phyloP scores from a whole-genome alignment of 805 yeast species.

The Millerozyma acaciae region DNA sequence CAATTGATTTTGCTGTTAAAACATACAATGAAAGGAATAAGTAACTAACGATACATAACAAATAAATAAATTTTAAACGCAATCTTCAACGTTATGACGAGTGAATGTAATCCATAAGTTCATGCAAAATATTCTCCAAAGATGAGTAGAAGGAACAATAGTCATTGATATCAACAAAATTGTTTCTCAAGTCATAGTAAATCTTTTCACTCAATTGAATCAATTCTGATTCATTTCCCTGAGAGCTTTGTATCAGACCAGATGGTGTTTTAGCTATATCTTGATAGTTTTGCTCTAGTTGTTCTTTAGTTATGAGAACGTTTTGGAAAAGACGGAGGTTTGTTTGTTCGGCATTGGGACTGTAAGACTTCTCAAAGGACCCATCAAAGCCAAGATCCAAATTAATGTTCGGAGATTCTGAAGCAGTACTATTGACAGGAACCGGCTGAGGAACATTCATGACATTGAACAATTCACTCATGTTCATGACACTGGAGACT shows the following conservation, averaged over 20 bases:
- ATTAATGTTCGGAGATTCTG: background rate
- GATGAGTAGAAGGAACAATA: slow-evolving; percentile 42
- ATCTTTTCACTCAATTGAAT: slow-evolving; percentile 34
- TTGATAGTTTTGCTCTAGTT: background rate
- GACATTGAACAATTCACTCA: slow-evolving; percentile 38
- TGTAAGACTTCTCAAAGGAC: background rate
- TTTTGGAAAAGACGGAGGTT: slow-evolving; percentile 1
- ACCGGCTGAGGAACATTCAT: slow-evolving; percentile 44
- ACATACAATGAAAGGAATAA: background rate
- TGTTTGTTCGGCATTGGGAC: background rate
- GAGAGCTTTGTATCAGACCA: background rate
- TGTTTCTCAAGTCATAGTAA: slow-evolving; percentile 37
- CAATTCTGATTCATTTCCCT: slow-evolving; percentile 23
- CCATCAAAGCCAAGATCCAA: background rate
- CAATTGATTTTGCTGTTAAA: too few relatives aligned
- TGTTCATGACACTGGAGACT: slow-evolving; percentile 34
- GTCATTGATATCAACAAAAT: slow-evolving; percentile 42
- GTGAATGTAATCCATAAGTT: slow-evolving; percentile 36
- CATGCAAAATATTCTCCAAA: slow-evolving; percentile 37
- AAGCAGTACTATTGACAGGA: slow-evolving; percentile 3
- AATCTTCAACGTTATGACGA: slow-evolving; percentile 1
- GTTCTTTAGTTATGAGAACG: slow-evolving; percentile 2
- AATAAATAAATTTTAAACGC: background rate
- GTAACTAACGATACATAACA: background rate
- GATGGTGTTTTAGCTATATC: background rate